These are phyloP conservation scores for Candida maesae DNA, from an alignment of 805 yeast genomes.

Conservation along the genomic window DNA sequence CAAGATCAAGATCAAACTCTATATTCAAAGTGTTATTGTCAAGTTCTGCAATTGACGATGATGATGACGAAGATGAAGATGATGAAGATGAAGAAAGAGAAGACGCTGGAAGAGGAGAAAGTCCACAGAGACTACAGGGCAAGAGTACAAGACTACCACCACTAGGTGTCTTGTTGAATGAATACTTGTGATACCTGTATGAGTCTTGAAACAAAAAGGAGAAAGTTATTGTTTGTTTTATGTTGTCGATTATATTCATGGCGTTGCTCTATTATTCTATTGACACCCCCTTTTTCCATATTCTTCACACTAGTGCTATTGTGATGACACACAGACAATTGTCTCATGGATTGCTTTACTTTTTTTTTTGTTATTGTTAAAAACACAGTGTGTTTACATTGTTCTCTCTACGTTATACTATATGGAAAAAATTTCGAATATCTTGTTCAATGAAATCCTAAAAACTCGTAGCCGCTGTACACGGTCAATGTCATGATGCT, in stretches of 20 bases:
- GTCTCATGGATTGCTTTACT: too few relatives aligned
- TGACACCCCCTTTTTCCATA: too few relatives aligned
- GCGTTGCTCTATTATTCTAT: too few relatives aligned
- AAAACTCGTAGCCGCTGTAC: too few relatives aligned
- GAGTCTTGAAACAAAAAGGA: conserved; percentile 5
- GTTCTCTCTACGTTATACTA: too few relatives aligned
- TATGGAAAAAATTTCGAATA: too few relatives aligned
- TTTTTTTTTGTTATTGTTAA: background rate
- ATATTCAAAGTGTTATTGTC: conserved; percentile 9
- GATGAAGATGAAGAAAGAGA: too few relatives aligned
- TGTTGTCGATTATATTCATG: too few relatives aligned
- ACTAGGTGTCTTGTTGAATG: conserved; percentile 21
- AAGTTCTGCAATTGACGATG: conserved; percentile 11
- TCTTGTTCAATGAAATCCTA: too few relatives aligned
- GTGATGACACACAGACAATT: too few relatives aligned
- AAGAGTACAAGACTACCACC: conserved; percentile 14
- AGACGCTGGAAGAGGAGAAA: background rate
- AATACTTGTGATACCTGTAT: conserved; percentile 10
- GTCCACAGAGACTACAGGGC: background rate
- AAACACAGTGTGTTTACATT: background rate
- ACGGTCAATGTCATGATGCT: background rate
- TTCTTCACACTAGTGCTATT: too few relatives aligned
- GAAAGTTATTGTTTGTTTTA: too few relatives aligned
- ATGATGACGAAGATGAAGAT: conserved; percentile 18
- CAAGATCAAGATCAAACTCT: conserved; percentile 13